Conservation (phyloP, 1,284 basidiomycete species). For the Mycena citricolor region DNA sequence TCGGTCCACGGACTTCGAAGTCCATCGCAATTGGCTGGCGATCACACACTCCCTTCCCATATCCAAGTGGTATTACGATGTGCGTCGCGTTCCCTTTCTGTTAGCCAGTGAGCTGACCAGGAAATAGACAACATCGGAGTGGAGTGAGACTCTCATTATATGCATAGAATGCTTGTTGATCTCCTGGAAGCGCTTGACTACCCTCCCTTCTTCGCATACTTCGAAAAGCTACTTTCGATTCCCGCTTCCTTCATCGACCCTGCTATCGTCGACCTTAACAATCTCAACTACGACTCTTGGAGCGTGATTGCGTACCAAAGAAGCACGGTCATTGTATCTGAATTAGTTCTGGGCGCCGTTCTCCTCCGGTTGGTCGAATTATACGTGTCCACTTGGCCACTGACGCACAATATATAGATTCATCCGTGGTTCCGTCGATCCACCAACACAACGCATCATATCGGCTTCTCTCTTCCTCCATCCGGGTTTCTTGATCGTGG, state of each 20-base stretch:
- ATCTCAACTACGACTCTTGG: constrained; percentile 81
- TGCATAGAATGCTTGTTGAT: no score
- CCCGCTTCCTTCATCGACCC: constrained; percentile 80
- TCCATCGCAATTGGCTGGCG: constrained; percentile 93
- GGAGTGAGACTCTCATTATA: constrained; percentile 65
- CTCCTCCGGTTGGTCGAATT: constrained; percentile 57
- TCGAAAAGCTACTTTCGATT: constrained; percentile 84
- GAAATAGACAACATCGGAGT: constrained; percentile 84
- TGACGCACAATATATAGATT: constrained; percentile 57
- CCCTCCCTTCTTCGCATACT: constrained; percentile 96
- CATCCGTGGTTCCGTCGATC: constrained; percentile 64
- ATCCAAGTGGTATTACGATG: constrained; percentile 92
- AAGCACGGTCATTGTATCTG: constrained; percentile 84
- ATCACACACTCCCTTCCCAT: constrained; percentile 87
- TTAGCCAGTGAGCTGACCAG: constrained; percentile 5
- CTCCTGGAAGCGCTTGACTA: constrained; percentile 72
- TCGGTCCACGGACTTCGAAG: constrained; percentile 91
- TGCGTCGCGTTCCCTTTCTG: constrained; percentile 38
- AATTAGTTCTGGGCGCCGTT: constrained; percentile 79
- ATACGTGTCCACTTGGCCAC: constrained; percentile 1
- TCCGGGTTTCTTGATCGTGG: constrained; percentile 91
- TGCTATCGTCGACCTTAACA: constrained; percentile 75
- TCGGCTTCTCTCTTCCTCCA: constrained; percentile 86
- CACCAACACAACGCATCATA: constrained; percentile 65
- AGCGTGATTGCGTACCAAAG: constrained; percentile 85